These are phyloP conservation scores for Elongisporangium anandrum DNA, from an alignment of 352 stramenopile species.

Conservation along the genomic window DNA sequence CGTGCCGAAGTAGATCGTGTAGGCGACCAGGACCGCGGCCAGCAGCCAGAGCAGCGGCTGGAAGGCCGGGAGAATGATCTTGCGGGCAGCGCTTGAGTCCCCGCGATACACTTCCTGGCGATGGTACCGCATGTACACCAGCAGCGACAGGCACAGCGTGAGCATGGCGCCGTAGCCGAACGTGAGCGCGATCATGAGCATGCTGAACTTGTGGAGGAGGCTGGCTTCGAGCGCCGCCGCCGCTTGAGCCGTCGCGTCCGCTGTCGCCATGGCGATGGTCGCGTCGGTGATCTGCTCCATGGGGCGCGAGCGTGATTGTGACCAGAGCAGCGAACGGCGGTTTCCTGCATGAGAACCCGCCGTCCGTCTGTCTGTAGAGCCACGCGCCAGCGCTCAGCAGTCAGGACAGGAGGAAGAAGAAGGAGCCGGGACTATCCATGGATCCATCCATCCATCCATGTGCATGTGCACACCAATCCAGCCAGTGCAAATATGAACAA, in stretches of 20 bases:
- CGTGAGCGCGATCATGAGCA: constrained; percentile 27
- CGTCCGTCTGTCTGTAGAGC: neutral
- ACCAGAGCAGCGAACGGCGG: neutral
- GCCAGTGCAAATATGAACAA: neutral
- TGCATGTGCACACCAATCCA: neutral
- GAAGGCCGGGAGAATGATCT: constrained; percentile 68
- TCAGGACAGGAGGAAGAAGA: neutral
- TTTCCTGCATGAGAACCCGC: neutral
- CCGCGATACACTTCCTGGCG: constrained; percentile 43
- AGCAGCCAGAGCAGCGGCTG: constrained; percentile 64
- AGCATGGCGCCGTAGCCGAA: constrained; percentile 43
- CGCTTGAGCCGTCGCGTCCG: neutral
- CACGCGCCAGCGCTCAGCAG: neutral
- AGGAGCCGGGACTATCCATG: neutral
- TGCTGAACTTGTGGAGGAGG: constrained; percentile 6
- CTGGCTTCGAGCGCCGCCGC: neutral
- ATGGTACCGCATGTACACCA: constrained; percentile 52
- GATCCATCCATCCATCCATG: neutral
- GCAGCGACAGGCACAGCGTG: constrained; percentile 32
- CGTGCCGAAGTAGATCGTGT: constrained; percentile 26
- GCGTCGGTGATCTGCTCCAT: neutral
- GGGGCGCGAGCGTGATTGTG: neutral
- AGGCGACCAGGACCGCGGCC: constrained; percentile 18
- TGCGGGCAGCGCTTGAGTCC: constrained; percentile 40
- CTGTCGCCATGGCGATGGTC: neutral